Percentiles rank a stretch among this genome's conserved stretches.
These are phyloP conservation scores for Hordeum marinum DNA, from an alignment of 176 grass and related monocot species.

Conservation along the genomic window DNA sequence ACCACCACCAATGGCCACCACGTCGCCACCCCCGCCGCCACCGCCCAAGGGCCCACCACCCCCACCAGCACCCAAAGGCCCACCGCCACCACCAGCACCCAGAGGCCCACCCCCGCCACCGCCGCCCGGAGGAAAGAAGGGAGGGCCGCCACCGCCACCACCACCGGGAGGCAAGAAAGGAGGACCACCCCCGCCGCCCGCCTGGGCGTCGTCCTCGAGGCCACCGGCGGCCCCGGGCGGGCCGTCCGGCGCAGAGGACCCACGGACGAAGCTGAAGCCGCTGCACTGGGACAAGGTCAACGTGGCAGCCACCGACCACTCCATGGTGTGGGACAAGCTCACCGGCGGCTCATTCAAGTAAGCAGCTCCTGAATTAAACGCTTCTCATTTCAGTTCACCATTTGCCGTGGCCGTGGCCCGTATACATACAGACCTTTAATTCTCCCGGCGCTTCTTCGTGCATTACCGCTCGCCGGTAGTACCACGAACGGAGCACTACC, in stretches of 20 bases:
- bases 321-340: conserved; percentile 99
- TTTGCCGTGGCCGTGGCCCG: background rate
- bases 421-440: background rate
- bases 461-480: background rate
- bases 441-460: background rate
- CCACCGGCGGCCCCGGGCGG: conserved; percentile 52
- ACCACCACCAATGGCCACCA: conserved; percentile 28
- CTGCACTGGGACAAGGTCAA: conserved; percentile 96
- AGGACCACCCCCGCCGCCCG: conserved; percentile 56
- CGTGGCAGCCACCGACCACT: conserved; percentile 61
- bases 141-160: conserved; percentile 41
- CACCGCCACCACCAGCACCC: conserved; percentile 39
- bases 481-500: background rate
- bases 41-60: conserved; percentile 17
- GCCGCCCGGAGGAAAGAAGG: conserved; percentile 36
- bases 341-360: conserved; percentile 94
- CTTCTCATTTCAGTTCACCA: conserved; percentile 1
- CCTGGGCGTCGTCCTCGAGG: conserved; percentile 41
- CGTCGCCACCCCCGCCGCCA: conserved; percentile 28
- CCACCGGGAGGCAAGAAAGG: conserved; percentile 44
- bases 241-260: conserved; percentile 17
- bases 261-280: conserved; percentile 74
- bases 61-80: background rate
- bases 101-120: conserved; percentile 44
- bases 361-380: conserved; percentile 25